Base-by-base conservation (phyloP, 2,329 filamentous ascomycete species). In the Cadophora sp. region DNA sequence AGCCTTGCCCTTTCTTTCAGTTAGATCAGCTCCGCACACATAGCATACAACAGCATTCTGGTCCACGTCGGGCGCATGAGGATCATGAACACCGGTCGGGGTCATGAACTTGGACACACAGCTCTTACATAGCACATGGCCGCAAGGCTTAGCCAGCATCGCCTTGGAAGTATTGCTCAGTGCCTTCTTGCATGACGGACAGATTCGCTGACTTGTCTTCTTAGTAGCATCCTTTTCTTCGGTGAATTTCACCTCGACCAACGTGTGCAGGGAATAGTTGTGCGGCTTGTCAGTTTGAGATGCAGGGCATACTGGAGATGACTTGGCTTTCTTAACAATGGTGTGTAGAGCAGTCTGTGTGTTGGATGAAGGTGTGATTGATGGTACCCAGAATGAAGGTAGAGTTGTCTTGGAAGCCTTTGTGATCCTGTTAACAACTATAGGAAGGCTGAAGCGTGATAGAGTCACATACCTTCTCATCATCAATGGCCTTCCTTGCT, bases 371-470 rank as follows among this genome's bases (percentile, higher is more conserved):
- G 93, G 93, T 0, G 92, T 97, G 67, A 95, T 86, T 0, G 91
- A 92, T 0, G 94, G 95, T 0, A 95, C 91, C 96, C 95, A 98
- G 81, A 98, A 98, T 0, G 93, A 97, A 0, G 93, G 92, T 0
- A 97, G 81, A 19, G 86, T 85, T 0, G 88, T 86, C 79, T 91
- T 92, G 9, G 86, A 83, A 2, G 88, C 86, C 76, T 74, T 46
- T 48, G 14, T 16, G 40, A n/a, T n/a, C 14, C n/a, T 40, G 64
- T 66, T 14, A 56, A 14, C 40, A 0, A 1, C 22, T 31, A 14
- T 59, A 67, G 27, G 27, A 59, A 70, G 60, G 63, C 68, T 62
- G 64, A 60, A 31, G 48, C 53, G 12, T 16, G 22, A 4, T 8
- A 14, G 58, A 22, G 61, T 26, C 66, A 69, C 72, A 53, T 74